phyloP scores from a whole-genome alignment of 306 rosid species.

The Morella rubra region DNA sequence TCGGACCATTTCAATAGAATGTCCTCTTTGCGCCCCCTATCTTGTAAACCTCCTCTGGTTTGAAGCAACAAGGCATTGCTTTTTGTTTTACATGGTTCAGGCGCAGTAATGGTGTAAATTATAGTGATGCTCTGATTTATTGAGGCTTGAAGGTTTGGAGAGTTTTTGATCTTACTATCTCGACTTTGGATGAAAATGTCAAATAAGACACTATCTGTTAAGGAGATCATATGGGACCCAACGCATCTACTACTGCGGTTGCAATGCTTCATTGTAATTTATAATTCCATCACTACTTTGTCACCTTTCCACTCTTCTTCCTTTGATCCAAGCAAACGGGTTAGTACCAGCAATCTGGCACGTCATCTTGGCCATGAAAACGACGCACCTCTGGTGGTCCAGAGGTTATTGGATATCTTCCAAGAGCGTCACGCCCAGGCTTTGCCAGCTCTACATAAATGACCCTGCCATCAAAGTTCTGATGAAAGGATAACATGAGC shows the following conservation, averaged over 20 bases:
- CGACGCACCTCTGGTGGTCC: constrained; percentile 72
- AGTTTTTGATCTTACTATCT: background rate
- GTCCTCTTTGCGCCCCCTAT: no score
- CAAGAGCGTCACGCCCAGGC: constrained; percentile 48
- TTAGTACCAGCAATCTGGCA: constrained; percentile 90
- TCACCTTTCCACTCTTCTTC: background rate
- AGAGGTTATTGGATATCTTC: constrained; percentile 46
- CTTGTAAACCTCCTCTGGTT: no score
- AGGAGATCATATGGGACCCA: background rate
- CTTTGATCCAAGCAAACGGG: constrained; percentile 7
- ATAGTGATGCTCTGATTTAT: background rate
- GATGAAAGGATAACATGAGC: constrained; percentile 14
- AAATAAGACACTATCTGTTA: background rate
- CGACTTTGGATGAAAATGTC: background rate
- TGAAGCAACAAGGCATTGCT: no score
- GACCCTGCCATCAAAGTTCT: constrained; percentile 64
- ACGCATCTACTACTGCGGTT: background rate
- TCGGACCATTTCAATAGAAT: no score
- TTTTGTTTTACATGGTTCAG: no score
- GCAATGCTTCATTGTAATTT: background rate
- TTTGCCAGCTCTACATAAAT: constrained; percentile 70
- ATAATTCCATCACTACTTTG: background rate
- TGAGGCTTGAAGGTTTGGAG: background rate
- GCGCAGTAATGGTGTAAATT: no score
- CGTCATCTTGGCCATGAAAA: constrained; percentile 55